Conservation (phyloP, 2,329 filamentous ascomycete species). For the Neophaeococcomyces mojaviensis region DNA sequence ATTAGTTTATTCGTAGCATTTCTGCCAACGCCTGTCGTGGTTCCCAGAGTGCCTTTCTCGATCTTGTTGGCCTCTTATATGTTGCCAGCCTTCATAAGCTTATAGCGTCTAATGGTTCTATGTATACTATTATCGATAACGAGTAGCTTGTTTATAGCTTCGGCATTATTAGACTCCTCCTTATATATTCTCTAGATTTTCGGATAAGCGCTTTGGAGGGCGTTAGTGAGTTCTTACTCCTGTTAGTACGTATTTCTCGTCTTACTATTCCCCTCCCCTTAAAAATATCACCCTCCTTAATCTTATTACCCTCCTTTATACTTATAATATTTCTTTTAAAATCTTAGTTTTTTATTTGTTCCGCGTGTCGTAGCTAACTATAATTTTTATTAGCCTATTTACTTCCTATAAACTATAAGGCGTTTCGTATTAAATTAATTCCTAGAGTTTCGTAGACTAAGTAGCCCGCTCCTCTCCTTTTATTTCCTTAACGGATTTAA, state of each 20-base stretch:
- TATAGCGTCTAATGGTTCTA: slow-evolving; percentile 89
- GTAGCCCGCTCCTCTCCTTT: no score
- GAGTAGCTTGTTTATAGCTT: slow-evolving; percentile 88
- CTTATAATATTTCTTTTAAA: slow-evolving; percentile 87
- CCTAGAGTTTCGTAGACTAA: no score
- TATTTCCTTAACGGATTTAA: no score
- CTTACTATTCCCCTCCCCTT: slow-evolving; percentile 42
- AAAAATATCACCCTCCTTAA: slow-evolving; percentile 62
- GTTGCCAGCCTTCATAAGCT: slow-evolving; percentile 91
- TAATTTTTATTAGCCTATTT: no score
- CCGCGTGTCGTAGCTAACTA: no score
- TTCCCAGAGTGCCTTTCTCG: slow-evolving; percentile 69
- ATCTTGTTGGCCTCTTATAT: slow-evolving; percentile 75
- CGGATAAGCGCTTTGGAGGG: slow-evolving; percentile 86
- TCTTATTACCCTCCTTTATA: slow-evolving; percentile 71
- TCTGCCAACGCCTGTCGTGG: slow-evolving; percentile 57
- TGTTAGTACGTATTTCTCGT: slow-evolving; percentile 11
- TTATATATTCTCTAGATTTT: slow-evolving; percentile 99
- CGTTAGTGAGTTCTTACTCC: slow-evolving; percentile 69
- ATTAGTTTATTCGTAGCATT: slow-evolving; percentile 70
- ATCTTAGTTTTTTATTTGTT: slow-evolving; percentile 90
- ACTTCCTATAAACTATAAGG: no score
- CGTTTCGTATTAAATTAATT: no score
- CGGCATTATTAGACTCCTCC: slow-evolving; percentile 93
- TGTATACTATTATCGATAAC: slow-evolving; percentile 99